Conservation (phyloP, 495 filamentous ascomycete species). For the Talaromyces stipitatus region DNA sequence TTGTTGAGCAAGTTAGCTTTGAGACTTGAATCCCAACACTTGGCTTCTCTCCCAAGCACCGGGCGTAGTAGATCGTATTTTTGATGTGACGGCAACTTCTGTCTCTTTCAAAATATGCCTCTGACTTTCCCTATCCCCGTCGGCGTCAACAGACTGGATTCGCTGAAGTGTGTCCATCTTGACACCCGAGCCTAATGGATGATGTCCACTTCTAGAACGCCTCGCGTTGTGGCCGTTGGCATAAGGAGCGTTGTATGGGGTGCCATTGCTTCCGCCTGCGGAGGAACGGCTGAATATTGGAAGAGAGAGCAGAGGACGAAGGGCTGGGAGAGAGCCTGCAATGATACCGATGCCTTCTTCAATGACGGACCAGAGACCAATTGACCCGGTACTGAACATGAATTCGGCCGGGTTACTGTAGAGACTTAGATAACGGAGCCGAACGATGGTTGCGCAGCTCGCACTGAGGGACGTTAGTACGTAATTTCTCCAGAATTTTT, state of each 20-base stretch:
- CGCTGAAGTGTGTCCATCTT: conserved; percentile 1
- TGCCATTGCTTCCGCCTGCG: not conserved
- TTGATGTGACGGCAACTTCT: not conserved
- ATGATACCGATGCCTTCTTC: conserved; percentile 40
- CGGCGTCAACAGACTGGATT: not conserved
- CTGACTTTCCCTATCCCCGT: not conserved
- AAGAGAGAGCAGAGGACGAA: conserved; percentile 34
- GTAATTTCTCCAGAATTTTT: not conserved
- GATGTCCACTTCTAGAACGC: not conserved
- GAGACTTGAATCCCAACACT: conserved; percentile 1
- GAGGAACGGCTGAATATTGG: conserved; percentile 2
- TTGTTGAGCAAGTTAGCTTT: not conserved
- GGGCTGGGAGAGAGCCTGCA: conserved; percentile 37
- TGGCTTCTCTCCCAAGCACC: conserved; percentile 2
- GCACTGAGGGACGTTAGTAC: conserved; percentile 2
- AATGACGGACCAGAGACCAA: conserved; percentile 41
- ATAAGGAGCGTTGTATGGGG: not conserved
- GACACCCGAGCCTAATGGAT: not conserved
- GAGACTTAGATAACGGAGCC: conserved; percentile 1
- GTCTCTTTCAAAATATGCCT: conserved; percentile 2
- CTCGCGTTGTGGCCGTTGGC: not conserved
- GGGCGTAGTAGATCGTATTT: not conserved
- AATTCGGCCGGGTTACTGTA: conserved; percentile 1
- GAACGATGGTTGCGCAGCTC: not conserved
- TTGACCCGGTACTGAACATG: conserved; percentile 20